Evolutionary conservation across 225 moss, liverwort and hornwort species (phyloP), one percentile per base, ranked within the genome.

Genomic region (Bryoerythrophyllum caledonicum): DNA sequence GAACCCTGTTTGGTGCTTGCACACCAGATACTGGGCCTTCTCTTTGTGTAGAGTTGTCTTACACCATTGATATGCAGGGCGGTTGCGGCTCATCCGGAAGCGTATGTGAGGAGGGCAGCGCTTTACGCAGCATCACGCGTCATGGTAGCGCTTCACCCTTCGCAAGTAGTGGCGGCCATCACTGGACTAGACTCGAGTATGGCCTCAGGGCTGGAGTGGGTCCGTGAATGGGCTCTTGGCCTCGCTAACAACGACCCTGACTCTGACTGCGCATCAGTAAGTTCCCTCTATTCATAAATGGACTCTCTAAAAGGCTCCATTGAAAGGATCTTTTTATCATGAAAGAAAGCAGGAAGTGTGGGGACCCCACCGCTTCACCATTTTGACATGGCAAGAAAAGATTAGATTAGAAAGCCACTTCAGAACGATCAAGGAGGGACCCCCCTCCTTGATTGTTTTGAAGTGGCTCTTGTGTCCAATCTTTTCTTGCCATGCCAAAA

Each of bases 141-240:
- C 71, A 77, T 97, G 17, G 76, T 70, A 21, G 78, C 94, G 59
- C 85, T 97, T 74, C 88, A 91, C 75, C 94, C 94, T 14, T 89
- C 92, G 63, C 90, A 97, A 83, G 91, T 97, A 25, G 85, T 70
- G 60, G 71, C 87, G 32, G 89, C 87, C 21, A 80, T 97, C 34
- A 73, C 73, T 52, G 73, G 78, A 74, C 71, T 83, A 66, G 82
- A 87, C 71, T 82, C 86, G 24, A 89, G 66, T 74, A 82, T 93
- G 60, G 83, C 85, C 41, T 48, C 80, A 60, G 88, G 89, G 61
- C 84, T 97, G 53, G 94, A 94, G 78, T 94, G 97, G 97, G 85
- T 91, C 81, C 97, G 97, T 65, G 93, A 90, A 80, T 97, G 97
- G 97, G 89, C 92, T 66, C 85, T 97, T 69, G 84, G 82, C 19